Base-by-base conservation (phyloP, 768 basidiomycete genomes). In the Trametes cingulata region DNA sequence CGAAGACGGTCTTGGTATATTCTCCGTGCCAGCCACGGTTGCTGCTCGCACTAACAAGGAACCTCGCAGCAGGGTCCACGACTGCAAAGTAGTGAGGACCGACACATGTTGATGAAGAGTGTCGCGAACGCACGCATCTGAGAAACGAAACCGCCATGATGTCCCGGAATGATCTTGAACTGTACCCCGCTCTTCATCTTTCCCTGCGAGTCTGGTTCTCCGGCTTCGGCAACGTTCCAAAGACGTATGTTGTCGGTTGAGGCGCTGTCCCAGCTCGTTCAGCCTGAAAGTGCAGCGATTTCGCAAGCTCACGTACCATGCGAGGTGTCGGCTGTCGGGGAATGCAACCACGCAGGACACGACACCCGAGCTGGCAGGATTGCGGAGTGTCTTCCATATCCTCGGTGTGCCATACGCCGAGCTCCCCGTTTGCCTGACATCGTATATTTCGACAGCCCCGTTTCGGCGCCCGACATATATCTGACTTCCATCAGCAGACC, bases 11-110 rank as follows among this genome's bases (percentile, higher is more conserved):
- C 65, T 84, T 82, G 9, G 95, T 95, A 35, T 90, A 90, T 63
- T 95, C 93, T 29, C 94, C 95, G 67, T 90, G 87, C 92, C 93
- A 95, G 58, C 94, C 95, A 60, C 95, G 84, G 71, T 94, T 94
- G 50, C 95, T 95, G 65, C 93, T 95, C 15, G 93, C 91, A 68
- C 91, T 95, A 61, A 96, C 85, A 68, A 98, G 78, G 73, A 95
- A 97, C 55, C 87, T 80, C 10, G 86, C 86, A 7, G 85, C 86
- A 42, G 90, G 85, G 78, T 97, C 95, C 45, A 97, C 80, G 61
- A 95, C 95, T 98, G 68, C 37, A 14, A 12, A 0, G 41, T 14
- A 12, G 51, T 22, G 14, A 20, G 47, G 40, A 24, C 20, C 35
- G 2, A 15, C 51, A 27, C n/a, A 12, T 47, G 17, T 37, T 47